Evolutionary conservation across 208 protist genomes (phyloP).

Genomic region (Tritrichomonas foetus): DNA sequence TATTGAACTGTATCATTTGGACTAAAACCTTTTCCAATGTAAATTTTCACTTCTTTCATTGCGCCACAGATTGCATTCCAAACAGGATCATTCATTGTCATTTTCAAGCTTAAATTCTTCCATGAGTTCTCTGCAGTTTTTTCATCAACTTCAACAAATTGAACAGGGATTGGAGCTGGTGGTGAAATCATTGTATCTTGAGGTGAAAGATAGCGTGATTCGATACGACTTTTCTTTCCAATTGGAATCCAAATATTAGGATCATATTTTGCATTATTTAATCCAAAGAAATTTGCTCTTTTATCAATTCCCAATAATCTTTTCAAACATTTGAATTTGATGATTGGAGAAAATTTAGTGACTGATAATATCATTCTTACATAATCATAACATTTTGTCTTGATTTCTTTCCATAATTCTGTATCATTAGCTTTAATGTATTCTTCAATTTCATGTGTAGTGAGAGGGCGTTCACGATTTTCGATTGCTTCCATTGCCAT

Average conservation of each 20-base stretch:
- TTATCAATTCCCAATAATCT: background rate
- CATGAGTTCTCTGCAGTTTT: too few relatives aligned
- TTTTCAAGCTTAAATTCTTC: too few relatives aligned
- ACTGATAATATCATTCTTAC: conserved; percentile 26
- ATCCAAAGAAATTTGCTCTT: conserved; percentile 3
- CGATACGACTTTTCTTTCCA: too few relatives aligned
- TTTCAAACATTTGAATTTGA: background rate
- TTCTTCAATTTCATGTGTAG: background rate
- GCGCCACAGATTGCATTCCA: too few relatives aligned
- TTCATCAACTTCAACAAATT: too few relatives aligned
- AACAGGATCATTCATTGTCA: too few relatives aligned
- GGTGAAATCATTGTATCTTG: too few relatives aligned
- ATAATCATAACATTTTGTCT: background rate
- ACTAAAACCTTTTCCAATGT: too few relatives aligned
- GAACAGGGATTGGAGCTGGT: too few relatives aligned
- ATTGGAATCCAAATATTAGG: background rate
- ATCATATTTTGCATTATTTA: background rate
- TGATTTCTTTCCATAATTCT: background rate
- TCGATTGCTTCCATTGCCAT: background rate
- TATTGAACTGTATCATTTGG: too few relatives aligned
- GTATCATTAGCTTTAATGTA: background rate
- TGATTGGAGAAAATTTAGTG: background rate
- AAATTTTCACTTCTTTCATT: too few relatives aligned
- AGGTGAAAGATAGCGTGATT: too few relatives aligned
- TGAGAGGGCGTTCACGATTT: background rate